Evolutionary conservation across 1,284 basidiomycete species (phyloP).

Genomic region (Sutorius eximius): DNA sequence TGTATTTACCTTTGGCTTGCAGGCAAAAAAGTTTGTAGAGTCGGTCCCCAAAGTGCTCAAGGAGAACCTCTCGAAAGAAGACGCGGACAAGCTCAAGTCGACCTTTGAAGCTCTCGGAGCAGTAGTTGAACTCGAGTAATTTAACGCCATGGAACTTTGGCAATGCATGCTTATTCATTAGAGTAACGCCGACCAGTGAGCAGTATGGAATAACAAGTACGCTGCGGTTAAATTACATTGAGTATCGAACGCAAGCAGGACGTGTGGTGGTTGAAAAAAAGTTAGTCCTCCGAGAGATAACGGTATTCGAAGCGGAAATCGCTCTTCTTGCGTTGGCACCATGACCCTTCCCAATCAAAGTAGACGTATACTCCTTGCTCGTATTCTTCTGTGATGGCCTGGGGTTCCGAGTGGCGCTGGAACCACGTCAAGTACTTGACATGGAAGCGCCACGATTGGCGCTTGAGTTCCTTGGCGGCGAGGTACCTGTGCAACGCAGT

Average conservation of each 20-base stretch:
- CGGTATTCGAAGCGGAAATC: conserved; percentile 97
- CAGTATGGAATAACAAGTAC: conserved; percentile 17
- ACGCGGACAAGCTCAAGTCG: conserved; percentile 95
- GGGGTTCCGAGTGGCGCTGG: conserved; percentile 98
- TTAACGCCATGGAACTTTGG: conserved; percentile 10
- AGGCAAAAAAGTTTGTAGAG: conserved; percentile 99
- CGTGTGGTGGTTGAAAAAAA: not conserved
- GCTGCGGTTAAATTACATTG: conserved; percentile 31
- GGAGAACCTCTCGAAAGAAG: conserved; percentile 96
- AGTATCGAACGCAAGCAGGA: conserved; percentile 13
- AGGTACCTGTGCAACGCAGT: conserved; percentile 64
- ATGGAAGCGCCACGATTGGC: conserved; percentile 99
- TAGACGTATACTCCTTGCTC: conserved; percentile 98
- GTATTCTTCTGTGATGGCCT: conserved; percentile 98
- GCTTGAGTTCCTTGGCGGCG: conserved; percentile 95
- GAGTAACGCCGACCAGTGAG: conserved; percentile 10
- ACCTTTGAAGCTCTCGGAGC: conserved; percentile 90
- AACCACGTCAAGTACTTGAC: conserved; percentile 99
- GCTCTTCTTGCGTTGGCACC: conserved; percentile 98
- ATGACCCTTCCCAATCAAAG: conserved; percentile 96
- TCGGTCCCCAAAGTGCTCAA: conserved; percentile 92
- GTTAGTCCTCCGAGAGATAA: conserved; percentile 84
- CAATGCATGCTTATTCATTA: conserved; percentile 21
- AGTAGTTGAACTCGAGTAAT: conserved; percentile 79
- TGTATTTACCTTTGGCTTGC: conserved; percentile 14